Evolutionary conservation across 148 eudicot species (phyloP).

Genomic region (Vaccinium myrtillus): DNA sequence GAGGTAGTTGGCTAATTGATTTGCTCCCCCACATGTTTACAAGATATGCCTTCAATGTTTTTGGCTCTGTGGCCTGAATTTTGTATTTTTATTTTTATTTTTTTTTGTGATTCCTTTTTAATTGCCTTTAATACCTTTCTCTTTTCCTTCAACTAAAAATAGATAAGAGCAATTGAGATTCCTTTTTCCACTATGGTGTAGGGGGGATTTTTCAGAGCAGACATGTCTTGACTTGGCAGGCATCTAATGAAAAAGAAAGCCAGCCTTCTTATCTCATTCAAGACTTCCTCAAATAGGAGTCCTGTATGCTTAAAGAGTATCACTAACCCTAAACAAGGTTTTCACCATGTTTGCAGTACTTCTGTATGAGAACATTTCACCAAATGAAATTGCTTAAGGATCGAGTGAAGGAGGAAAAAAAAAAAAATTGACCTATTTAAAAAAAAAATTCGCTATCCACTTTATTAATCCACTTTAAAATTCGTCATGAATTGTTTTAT

Average conservation of each 20-base stretch:
- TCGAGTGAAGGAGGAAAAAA: too few relatives aligned
- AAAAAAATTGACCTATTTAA: too few relatives aligned
- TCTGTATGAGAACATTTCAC: not conserved
- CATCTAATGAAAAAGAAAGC: not conserved
- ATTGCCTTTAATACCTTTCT: constrained; percentile 1
- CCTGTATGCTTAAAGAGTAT: not conserved
- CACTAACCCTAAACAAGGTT: not conserved
- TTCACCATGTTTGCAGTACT: not conserved
- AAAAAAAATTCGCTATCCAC: too few relatives aligned
- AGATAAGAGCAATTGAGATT: not conserved
- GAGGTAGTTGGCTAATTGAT: not conserved
- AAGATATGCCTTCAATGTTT: not conserved
- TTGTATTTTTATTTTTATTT: not conserved
- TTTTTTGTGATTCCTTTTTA: too few relatives aligned
- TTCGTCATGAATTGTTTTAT: too few relatives aligned
- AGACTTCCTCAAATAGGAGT: not conserved
- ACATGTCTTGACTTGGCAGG: constrained; percentile 10
- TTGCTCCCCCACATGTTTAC: not conserved
- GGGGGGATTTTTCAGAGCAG: constrained; percentile 10
- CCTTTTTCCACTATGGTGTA: not conserved
- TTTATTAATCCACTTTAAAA: too few relatives aligned
- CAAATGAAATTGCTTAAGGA: too few relatives aligned
- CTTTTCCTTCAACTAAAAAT: not conserved
- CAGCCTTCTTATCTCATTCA: not conserved
- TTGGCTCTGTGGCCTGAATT: not conserved